Percentiles rank a stretch among this genome's conserved stretches.
phyloP scores from a whole-genome alignment of 2,329 filamentous ascomycete species.

The Cercospora nicotianae region DNA sequence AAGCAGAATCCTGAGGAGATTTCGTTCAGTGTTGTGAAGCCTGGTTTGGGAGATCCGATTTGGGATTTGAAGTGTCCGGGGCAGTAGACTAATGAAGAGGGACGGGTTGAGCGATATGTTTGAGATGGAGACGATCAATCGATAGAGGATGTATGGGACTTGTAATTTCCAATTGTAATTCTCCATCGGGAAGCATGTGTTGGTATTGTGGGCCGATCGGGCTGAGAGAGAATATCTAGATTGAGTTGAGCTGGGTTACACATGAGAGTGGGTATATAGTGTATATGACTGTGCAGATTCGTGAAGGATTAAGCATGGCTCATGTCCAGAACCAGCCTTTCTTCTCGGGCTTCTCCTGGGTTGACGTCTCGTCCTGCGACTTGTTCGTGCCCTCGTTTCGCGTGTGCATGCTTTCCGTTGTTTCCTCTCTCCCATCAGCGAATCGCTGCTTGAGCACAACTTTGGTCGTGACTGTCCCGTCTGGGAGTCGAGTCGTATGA shows the following conservation, averaged over 20 bases:
- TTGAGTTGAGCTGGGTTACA: neutral
- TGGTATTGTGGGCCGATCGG: neutral
- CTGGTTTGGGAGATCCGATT: constrained; percentile 36
- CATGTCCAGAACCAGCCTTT: constrained; percentile 42
- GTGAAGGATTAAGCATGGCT: neutral
- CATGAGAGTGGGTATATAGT: neutral
- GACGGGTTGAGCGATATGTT: neutral
- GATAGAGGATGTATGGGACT: neutral
- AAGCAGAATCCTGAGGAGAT: constrained; percentile 5
- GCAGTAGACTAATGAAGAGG: neutral
- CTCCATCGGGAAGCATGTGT: neutral
- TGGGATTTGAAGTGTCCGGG: constrained; percentile 20
- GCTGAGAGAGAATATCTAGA: neutral
- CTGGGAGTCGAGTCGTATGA: constrained; percentile 54
- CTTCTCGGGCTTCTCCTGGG: constrained; percentile 18
- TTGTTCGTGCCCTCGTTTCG: constrained; percentile 15
- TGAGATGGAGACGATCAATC: neutral
- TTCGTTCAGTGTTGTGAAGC: constrained; percentile 36
- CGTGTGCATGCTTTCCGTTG: constrained; percentile 55
- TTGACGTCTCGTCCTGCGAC: neutral
- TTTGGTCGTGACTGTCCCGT: constrained; percentile 60
- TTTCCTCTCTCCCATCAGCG: constrained; percentile 61
- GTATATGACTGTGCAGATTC: neutral
- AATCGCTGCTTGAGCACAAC: constrained; percentile 60
- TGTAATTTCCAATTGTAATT: neutral